Evolutionary conservation across 306 rosid species (phyloP).

Genomic region (Cicer judaicum): DNA sequence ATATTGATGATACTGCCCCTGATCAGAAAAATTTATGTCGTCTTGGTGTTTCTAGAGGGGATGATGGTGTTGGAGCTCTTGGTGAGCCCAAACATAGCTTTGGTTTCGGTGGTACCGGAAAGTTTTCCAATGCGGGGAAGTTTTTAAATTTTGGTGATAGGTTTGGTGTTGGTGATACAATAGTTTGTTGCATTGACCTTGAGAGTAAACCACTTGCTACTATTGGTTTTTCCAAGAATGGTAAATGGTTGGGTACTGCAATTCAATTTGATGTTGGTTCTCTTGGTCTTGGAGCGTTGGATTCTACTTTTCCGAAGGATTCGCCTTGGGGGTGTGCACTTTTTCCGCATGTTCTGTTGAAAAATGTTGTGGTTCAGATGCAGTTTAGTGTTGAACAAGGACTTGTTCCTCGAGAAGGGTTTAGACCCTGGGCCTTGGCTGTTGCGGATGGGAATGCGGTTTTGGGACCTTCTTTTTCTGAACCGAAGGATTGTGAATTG

Average conservation of each 20-base stretch:
- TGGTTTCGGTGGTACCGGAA: slow-evolving; percentile 63
- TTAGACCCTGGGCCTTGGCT: slow-evolving; percentile 61
- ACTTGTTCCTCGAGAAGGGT: slow-evolving; percentile 54
- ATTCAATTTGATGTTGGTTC: slow-evolving; percentile 49
- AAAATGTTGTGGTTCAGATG: slow-evolving; percentile 62
- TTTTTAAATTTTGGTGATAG: slow-evolving; percentile 56
- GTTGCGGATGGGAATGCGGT: slow-evolving; percentile 49
- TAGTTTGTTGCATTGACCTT: slow-evolving; percentile 60
- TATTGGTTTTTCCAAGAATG: slow-evolving; percentile 67
- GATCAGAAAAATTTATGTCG: slow-evolving; percentile 58
- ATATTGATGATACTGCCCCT: slow-evolving; percentile 48
- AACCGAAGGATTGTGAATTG: slow-evolving; percentile 56
- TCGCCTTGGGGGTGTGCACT: slow-evolving; percentile 50
- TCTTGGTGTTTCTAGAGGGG: slow-evolving; percentile 63
- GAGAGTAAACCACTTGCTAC: slow-evolving; percentile 59
- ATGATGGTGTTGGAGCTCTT: slow-evolving; percentile 53
- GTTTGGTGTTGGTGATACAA: slow-evolving; percentile 64
- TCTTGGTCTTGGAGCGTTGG: slow-evolving; percentile 51
- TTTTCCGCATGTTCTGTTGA: slow-evolving; percentile 65
- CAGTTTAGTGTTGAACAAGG: slow-evolving; percentile 70
- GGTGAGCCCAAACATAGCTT: slow-evolving; percentile 61
- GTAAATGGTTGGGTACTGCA: slow-evolving; percentile 58
- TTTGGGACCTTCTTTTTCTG: slow-evolving; percentile 52
- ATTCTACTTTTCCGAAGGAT: slow-evolving; percentile 32
- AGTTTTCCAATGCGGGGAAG: slow-evolving; percentile 47